Percentiles rank a stretch among this genome's conserved stretches.
Conservation (phyloP, 2,329 filamentous ascomycete species). For the Scytalidium lignicola region DNA sequence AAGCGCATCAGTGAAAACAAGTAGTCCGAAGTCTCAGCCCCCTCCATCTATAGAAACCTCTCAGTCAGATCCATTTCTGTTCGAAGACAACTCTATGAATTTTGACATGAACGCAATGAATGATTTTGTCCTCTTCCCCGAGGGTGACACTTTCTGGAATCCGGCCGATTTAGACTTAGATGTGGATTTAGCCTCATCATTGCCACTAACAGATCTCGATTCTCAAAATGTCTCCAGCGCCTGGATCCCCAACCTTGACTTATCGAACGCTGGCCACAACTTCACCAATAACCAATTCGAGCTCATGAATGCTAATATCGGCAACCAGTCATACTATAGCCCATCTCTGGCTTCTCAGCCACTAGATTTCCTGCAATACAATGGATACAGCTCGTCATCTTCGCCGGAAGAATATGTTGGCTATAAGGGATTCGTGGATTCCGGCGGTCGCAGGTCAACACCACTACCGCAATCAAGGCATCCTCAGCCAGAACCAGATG, state of each 20-base stretch:
- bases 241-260: neutral
- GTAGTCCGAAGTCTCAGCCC: slow-evolving; percentile 5
- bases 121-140: neutral
- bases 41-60: slow-evolving; percentile 9
- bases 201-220: neutral
- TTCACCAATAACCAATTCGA: neutral
- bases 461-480: slow-evolving; percentile 19
- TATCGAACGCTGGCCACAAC: neutral
- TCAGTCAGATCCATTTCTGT: neutral
- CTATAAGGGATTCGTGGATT: neutral
- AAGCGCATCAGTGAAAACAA: slow-evolving; percentile 1
- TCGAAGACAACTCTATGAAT: neutral
- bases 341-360: neutral
- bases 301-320: neutral
- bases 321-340: neutral
- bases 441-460: neutral
- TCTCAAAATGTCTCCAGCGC: neutral
- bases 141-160: neutral
- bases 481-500: slow-evolving; percentile 36
- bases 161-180: neutral
- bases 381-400: neutral
- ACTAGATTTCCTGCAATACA: neutral
- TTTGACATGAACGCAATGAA: neutral
- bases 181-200: neutral
- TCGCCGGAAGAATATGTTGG: neutral